Percentiles rank a stretch among this genome's conserved stretches.
Conservation (phyloP, 2,329 filamentous ascomycete species). For the Cercospora sp. region DNA sequence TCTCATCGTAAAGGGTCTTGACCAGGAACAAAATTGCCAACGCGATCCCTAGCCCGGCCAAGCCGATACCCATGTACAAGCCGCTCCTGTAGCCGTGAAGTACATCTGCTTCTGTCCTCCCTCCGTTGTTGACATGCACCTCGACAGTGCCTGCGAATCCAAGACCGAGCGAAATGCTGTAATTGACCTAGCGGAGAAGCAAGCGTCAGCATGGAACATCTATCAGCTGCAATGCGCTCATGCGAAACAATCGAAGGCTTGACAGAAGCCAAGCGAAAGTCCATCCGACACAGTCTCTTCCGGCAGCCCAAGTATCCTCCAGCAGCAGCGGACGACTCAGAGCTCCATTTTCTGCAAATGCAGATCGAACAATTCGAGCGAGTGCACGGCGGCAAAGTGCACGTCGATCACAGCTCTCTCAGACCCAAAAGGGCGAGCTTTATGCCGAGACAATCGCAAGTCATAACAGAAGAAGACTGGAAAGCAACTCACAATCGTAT, state of each 20-base stretch:
- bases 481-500: constrained; percentile 44
- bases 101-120: constrained; percentile 36
- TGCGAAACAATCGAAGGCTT: constrained; percentile 3
- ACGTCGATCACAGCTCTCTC: background rate
- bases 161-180: constrained; percentile 64
- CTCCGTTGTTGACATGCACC: constrained; percentile 46
- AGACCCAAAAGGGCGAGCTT: background rate
- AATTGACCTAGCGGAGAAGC: constrained; percentile 54
- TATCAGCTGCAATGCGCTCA: background rate
- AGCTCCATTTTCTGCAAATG: background rate
- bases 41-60: constrained; percentile 33
- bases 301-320: background rate
- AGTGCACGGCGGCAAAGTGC: constrained; percentile 6
- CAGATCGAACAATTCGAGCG: constrained; percentile 13
- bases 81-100: constrained; percentile 45
- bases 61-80: constrained; percentile 44
- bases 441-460: background rate
- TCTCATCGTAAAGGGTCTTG: constrained; percentile 28
- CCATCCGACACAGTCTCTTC: constrained; percentile 1
- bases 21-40: constrained; percentile 34
- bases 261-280: background rate
- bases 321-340: background rate
- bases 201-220: constrained; percentile 4
- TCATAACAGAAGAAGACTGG: constrained; percentile 11
- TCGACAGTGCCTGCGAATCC: constrained; percentile 68